phyloP scores from a whole-genome alignment of 2,329 filamentous ascomycete species.

The Fusarium agapanthi region DNA sequence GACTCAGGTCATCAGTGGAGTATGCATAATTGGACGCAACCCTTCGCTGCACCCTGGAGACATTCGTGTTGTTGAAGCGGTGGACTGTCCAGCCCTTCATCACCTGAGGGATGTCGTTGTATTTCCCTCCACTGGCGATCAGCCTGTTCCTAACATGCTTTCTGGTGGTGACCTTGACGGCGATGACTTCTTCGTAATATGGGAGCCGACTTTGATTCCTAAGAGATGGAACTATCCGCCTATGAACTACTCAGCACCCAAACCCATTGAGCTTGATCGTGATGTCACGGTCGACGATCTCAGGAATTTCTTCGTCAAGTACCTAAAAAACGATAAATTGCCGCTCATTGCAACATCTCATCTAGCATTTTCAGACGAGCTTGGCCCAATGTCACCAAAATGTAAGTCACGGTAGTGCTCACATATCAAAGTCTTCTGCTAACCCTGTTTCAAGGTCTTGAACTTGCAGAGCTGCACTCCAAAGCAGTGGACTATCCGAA shows the following conservation, averaged over 20 bases:
- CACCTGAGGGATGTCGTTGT: slow-evolving; percentile 89
- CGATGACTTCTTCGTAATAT: slow-evolving; percentile 94
- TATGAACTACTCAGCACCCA: slow-evolving; percentile 76
- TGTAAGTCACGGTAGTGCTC: slow-evolving; percentile 60
- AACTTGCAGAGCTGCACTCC: slow-evolving; percentile 84
- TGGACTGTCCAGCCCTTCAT: slow-evolving; percentile 75
- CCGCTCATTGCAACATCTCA: slow-evolving; percentile 84
- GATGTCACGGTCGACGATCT: slow-evolving; percentile 78
- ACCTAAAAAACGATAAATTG: slow-evolving; percentile 90
- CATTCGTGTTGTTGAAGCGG: slow-evolving; percentile 84
- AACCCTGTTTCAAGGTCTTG: slow-evolving; percentile 58
- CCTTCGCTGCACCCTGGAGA: slow-evolving; percentile 95
- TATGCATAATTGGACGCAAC: slow-evolving; percentile 89
- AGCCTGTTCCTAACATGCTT: slow-evolving; percentile 90
- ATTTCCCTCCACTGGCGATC: slow-evolving; percentile 82
- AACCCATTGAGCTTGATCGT: slow-evolving; percentile 63
- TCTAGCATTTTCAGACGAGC: slow-evolving; percentile 76
- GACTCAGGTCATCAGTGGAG: slow-evolving; percentile 74
- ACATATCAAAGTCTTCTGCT: not conserved
- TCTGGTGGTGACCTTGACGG: slow-evolving; percentile 96
- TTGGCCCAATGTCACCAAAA: slow-evolving; percentile 72
- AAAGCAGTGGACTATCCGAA: slow-evolving; percentile 95
- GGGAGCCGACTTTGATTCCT: slow-evolving; percentile 81
- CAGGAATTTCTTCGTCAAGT: slow-evolving; percentile 85
- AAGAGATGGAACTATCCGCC: slow-evolving; percentile 74